Evolutionary conservation across 495 filamentous ascomycete species (phyloP).

Genomic region (Elaphomyces granulatus): DNA sequence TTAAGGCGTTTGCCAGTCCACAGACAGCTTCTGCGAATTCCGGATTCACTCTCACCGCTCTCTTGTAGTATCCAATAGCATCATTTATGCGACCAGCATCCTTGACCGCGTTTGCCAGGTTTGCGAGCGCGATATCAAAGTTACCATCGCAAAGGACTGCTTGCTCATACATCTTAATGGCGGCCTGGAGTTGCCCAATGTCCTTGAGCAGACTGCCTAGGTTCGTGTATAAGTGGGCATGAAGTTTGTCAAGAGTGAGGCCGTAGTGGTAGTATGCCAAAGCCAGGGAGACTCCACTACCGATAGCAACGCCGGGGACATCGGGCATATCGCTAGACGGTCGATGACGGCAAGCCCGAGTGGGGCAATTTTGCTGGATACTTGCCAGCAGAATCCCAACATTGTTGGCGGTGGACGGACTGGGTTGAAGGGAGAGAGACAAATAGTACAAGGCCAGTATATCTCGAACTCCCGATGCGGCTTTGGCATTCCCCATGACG

Average conservation of each 20-base stretch:
- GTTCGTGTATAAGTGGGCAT: constrained; percentile 98
- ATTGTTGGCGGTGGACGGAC: constrained; percentile 96
- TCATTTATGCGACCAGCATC: constrained; percentile 87
- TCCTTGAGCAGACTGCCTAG: constrained; percentile 92
- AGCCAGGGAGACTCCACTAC: constrained; percentile 77
- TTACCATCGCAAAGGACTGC: constrained; percentile 81
- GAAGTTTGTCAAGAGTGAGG: constrained; percentile 62
- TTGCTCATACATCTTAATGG: constrained; percentile 95
- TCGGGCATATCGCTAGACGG: constrained; percentile 29
- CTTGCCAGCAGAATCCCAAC: constrained; percentile 93
- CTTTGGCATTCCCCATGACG: constrained; percentile 39
- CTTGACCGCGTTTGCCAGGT: constrained; percentile 95
- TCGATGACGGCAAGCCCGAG: constrained; percentile 18
- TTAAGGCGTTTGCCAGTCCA: constrained; percentile 87
- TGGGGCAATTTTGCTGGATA: constrained; percentile 62
- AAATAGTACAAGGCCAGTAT: constrained; percentile 95
- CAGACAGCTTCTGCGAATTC: constrained; percentile 97
- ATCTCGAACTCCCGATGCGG: constrained; percentile 62
- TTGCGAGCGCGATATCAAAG: constrained; percentile 95
- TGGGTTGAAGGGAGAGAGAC: constrained; percentile 86
- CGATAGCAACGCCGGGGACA: constrained; percentile 70
- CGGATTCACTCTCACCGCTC: constrained; percentile 80
- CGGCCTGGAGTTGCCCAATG: constrained; percentile 79
- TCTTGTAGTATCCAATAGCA: constrained; percentile 81
- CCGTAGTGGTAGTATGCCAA: constrained; percentile 94